Percentiles rank a stretch among this genome's conserved stretches.
phyloP scores from a whole-genome alignment of 306 rosid genomes.

The Quercus agrifolia region DNA sequence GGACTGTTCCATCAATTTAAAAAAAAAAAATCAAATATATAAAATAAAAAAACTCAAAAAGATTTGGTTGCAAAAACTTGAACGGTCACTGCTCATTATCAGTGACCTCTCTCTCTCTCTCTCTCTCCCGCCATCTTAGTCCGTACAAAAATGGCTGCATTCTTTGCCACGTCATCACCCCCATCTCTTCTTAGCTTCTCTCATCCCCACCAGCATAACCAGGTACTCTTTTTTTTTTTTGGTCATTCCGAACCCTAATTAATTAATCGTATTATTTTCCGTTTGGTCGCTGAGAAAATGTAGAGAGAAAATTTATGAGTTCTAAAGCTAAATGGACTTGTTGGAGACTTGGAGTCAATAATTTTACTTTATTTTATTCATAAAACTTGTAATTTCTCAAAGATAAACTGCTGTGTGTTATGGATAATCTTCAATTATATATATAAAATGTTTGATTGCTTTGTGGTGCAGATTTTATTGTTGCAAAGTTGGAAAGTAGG shows the following conservation, averaged over 20 bases:
- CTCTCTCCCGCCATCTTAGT: constrained; percentile 63
- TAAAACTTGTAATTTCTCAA: background rate
- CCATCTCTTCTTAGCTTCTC: constrained; percentile 20
- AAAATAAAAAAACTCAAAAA: background rate
- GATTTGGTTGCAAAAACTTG: constrained; percentile 16
- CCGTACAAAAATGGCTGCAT: constrained; percentile 29
- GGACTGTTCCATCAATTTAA: background rate
- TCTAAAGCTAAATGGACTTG: no score
- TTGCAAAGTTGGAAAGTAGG: constrained; percentile 29
- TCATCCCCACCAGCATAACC: constrained; percentile 1
- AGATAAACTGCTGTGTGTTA: background rate
- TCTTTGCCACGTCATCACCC: constrained; percentile 28
- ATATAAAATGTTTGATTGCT: background rate
- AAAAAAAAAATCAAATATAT: background rate
- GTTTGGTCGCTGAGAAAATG: constrained; percentile 13
- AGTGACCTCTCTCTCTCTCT: background rate
- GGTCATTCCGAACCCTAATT: background rate
- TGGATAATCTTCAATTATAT: no score
- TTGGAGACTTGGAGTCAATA: no score
- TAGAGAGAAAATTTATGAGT: background rate
- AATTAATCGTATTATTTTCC: background rate
- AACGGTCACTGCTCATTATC: constrained; percentile 19
- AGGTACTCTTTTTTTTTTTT: background rate
- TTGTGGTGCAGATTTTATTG: constrained; percentile 14
- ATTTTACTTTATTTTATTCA: background rate